A percentile compares a stretch with the other conserved stretches of the same genome.
These are phyloP conservation scores for Aspergillus nomiae DNA, from an alignment of 2,329 filamentous ascomycete genomes.

Conservation along the genomic window DNA sequence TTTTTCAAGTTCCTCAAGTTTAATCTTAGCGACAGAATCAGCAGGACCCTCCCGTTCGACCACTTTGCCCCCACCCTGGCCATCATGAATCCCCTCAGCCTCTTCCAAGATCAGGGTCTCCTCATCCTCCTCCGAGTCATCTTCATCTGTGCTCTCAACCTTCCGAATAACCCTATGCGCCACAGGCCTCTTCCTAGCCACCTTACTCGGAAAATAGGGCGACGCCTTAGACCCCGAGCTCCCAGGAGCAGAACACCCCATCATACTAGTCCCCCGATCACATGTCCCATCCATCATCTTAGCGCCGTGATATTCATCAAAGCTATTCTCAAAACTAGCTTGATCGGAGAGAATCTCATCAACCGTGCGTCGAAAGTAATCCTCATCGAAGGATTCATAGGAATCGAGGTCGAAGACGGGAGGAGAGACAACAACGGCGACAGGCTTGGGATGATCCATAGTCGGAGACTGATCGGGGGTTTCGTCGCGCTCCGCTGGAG, in stretches of 20 bases:
- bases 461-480: not conserved
- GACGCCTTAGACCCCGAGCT: constrained; percentile 1
- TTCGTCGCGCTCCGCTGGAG: not conserved
- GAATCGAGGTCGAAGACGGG: constrained; percentile 20
- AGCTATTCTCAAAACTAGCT: constrained; percentile 21
- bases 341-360: constrained; percentile 30
- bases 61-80: not conserved
- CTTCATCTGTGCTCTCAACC: constrained; percentile 7
- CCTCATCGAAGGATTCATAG: constrained; percentile 26
- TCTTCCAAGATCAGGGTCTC: not conserved
- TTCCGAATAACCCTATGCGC: constrained; percentile 7
- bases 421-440: constrained; percentile 23
- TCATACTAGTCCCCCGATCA: not conserved
- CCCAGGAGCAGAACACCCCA: not conserved
- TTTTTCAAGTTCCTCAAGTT: not conserved
- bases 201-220: constrained; percentile 9
- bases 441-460: not conserved
- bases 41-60: no score
- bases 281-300: constrained; percentile 1
- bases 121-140: not conserved
- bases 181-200: not conserved
- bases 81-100: not conserved
- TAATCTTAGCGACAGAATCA: not conserved
- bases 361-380: constrained; percentile 17
- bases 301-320: constrained; percentile 13